Evolutionary conservation across 345 rosid genomes (phyloP).

Genomic region (Eucalyptus cladocalyx): DNA sequence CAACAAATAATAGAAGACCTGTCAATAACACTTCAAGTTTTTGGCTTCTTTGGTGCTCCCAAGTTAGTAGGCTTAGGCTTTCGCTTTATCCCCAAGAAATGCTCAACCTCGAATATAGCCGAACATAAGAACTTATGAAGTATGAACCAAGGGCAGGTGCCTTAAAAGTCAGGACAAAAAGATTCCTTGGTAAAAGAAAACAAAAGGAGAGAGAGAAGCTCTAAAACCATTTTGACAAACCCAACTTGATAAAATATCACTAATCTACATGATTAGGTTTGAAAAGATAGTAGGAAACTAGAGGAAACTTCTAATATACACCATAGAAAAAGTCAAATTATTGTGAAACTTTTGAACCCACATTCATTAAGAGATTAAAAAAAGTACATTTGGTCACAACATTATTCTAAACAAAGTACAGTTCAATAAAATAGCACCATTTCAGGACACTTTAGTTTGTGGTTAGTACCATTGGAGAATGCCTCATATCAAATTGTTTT

Average conservation of each 20-base stretch:
- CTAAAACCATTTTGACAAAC: too few relatives aligned
- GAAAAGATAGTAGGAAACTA: neutral
- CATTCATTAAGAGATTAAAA: neutral
- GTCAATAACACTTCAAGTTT: too few relatives aligned
- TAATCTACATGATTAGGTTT: neutral
- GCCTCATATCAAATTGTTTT: neutral
- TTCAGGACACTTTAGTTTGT: neutral
- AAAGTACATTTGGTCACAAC: neutral
- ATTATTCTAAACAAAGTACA: neutral
- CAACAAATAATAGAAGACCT: too few relatives aligned
- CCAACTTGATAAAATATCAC: neutral
- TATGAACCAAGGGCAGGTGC: too few relatives aligned
- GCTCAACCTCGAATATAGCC: too few relatives aligned
- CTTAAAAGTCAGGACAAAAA: too few relatives aligned
- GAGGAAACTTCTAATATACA: neutral
- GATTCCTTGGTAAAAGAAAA: too few relatives aligned
- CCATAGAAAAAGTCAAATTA: neutral
- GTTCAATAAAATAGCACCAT: neutral
- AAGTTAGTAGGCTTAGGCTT: too few relatives aligned
- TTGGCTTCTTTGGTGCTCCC: too few relatives aligned
- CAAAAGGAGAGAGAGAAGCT: too few relatives aligned
- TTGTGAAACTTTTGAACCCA: neutral
- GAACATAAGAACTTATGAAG: too few relatives aligned
- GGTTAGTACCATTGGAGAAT: neutral
- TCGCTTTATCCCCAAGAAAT: too few relatives aligned